A percentile compares a stretch with the other conserved stretches of the same genome.
These are phyloP conservation scores for Claviceps digitariae DNA, from an alignment of 2,329 filamentous ascomycete genomes.

Conservation along the genomic window DNA sequence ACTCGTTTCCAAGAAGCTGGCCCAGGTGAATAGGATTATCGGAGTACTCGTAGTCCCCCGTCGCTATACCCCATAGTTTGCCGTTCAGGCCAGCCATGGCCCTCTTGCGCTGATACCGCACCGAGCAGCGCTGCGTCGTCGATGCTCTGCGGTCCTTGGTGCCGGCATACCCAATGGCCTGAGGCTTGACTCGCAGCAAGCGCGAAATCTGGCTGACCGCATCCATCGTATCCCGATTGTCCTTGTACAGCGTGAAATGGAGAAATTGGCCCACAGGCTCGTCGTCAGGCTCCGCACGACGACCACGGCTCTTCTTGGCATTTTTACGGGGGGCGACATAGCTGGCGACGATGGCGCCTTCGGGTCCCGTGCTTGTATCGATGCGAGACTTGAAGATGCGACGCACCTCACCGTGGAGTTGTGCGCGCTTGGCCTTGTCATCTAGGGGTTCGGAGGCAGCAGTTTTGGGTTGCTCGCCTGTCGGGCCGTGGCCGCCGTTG, in stretches of 20 bases:
- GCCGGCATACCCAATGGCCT: constrained; percentile 63
- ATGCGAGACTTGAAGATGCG: constrained; percentile 67
- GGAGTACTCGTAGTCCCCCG: constrained; percentile 74
- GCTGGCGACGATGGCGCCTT: constrained; percentile 50
- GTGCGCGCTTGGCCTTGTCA: constrained; percentile 31
- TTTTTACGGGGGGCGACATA: constrained; percentile 38
- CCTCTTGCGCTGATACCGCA: constrained; percentile 35
- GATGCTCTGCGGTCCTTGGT: constrained; percentile 85
- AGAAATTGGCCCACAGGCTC: constrained; percentile 55
- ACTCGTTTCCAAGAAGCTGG: constrained; percentile 79
- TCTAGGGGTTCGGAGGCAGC: constrained; percentile 28
- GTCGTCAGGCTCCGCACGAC: constrained; percentile 15
- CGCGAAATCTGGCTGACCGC: constrained; percentile 64
- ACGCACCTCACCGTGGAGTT: constrained; percentile 51
- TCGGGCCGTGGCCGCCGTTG: constrained; percentile 19
- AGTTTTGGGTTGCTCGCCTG: constrained; percentile 15
- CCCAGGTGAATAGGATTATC: constrained; percentile 64
- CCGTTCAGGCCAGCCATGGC: constrained; percentile 52
- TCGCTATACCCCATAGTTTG: constrained; percentile 46
- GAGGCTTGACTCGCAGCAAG: constrained; percentile 58
- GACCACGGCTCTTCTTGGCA: constrained; percentile 16
- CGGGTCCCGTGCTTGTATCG: constrained; percentile 53
- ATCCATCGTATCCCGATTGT: constrained; percentile 96
- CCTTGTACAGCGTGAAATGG: constrained; percentile 89
- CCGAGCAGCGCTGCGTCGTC: constrained; percentile 70